These are phyloP conservation scores for Ascoidea asiatica DNA, from an alignment of 805 yeast genomes.

Conservation along the genomic window DNA sequence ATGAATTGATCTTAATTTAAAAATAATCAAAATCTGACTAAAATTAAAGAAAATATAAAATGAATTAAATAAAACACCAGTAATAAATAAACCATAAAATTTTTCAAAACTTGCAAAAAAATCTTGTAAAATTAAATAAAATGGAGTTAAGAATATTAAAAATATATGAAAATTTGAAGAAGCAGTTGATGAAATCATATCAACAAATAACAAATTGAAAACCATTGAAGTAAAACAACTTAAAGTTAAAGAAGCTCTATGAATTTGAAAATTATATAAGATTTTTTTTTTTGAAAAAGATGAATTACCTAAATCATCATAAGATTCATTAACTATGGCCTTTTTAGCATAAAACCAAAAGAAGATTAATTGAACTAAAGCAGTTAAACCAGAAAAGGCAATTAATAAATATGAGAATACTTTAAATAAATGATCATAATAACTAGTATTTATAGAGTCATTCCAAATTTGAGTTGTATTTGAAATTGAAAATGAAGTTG, in stretches of 20 bases:
- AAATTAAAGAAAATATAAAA: not conserved
- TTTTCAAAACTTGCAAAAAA: not conserved
- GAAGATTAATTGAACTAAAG: not conserved
- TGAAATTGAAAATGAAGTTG: not conserved
- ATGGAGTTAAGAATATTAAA: not conserved
- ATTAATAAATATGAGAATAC: not conserved
- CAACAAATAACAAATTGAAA: not conserved
- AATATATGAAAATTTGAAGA: not conserved
- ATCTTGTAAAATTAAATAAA: not conserved
- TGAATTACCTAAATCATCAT: too few species aligned
- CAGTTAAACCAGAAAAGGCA: not conserved
- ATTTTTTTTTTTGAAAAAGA: too few species aligned
- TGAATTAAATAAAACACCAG: not conserved
- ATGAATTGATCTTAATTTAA: not conserved
- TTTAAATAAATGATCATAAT: not conserved
- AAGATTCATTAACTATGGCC: not conserved
- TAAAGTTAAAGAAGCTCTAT: not conserved
- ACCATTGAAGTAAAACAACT: not conserved
- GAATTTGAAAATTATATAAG: not conserved
- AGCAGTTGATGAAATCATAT: not conserved
- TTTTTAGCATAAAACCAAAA: not conserved
- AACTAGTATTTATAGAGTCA: not conserved
- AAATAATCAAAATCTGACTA: not conserved
- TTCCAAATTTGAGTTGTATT: not conserved
- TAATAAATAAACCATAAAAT: not conserved